A percentile compares a stretch with the other conserved stretches of the same genome.
phyloP scores from a whole-genome alignment of 2,329 filamentous ascomycete genomes.

The Ceratocystis colombiana region DNA sequence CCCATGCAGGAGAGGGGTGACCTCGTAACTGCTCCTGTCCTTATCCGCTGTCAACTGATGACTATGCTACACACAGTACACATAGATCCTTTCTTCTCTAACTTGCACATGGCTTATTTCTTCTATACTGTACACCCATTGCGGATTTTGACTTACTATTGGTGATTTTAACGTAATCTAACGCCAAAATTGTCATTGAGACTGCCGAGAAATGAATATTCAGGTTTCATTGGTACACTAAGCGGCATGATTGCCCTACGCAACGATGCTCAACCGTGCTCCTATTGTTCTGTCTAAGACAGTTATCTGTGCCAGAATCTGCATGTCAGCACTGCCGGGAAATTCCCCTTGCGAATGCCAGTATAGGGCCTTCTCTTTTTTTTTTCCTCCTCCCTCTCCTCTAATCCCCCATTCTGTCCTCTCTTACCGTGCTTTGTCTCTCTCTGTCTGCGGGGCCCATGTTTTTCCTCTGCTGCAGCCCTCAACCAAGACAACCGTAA shows the following conservation, averaged over 20 bases:
- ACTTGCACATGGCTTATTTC: background rate
- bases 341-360: background rate
- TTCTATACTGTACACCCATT: background rate
- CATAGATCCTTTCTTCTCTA: background rate
- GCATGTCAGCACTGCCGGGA: background rate
- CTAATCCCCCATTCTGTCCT: background rate
- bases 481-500: background rate
- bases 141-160: no score
- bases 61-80: background rate
- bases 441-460: background rate
- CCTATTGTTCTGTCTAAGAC: background rate
- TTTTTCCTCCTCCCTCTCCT: no score
- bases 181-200: background rate
- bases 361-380: background rate
- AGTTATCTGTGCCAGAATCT: conserved; percentile 1
- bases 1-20: conserved; percentile 1
- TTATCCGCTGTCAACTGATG: conserved; percentile 13
- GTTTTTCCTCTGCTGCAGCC: background rate
- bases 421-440: background rate
- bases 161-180: background rate
- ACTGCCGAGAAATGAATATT: background rate
- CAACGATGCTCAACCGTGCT: background rate
- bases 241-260: background rate
- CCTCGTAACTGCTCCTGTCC: conserved; percentile 12
- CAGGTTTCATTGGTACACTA: background rate